phyloP scores from a whole-genome alignment of 352 stramenopile genomes.

The Phytophthora sp. region DNA sequence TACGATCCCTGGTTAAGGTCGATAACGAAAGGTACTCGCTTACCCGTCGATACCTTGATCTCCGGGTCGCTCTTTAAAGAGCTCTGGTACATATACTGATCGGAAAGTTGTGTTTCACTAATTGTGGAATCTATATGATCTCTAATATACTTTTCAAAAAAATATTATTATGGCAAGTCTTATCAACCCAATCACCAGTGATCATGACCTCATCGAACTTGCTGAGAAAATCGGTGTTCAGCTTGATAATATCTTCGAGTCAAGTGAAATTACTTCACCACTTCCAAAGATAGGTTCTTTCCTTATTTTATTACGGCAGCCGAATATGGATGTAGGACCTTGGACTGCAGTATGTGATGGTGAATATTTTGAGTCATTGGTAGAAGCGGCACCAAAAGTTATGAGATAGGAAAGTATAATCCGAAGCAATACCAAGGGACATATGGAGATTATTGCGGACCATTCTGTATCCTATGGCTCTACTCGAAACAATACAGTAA shows the following conservation, averaged over 20 bases:
- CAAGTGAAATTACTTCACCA: neutral
- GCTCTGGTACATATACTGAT: neutral
- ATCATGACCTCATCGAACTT: no score
- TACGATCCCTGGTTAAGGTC: neutral
- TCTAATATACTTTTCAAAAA: neutral
- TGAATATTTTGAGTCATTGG: neutral
- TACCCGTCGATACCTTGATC: no score
- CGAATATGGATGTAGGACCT: neutral
- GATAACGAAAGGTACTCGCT: no score
- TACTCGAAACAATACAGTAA: no score
- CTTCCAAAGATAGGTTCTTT: neutral
- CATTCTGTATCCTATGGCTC: no score
- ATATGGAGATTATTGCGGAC: no score
- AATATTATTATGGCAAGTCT: neutral
- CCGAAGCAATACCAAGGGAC: neutral
- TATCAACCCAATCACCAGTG: no score
- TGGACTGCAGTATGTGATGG: neutral
- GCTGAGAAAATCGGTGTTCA: no score
- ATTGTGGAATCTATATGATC: no score
- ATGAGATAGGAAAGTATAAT: neutral
- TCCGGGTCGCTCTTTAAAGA: no score
- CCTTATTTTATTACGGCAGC: neutral
- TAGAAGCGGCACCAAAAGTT: no score
- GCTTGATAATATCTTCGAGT: no score
- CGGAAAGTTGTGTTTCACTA: neutral